phyloP scores from a whole-genome alignment of 306 rosid species.

The Cicer bijugum region DNA sequence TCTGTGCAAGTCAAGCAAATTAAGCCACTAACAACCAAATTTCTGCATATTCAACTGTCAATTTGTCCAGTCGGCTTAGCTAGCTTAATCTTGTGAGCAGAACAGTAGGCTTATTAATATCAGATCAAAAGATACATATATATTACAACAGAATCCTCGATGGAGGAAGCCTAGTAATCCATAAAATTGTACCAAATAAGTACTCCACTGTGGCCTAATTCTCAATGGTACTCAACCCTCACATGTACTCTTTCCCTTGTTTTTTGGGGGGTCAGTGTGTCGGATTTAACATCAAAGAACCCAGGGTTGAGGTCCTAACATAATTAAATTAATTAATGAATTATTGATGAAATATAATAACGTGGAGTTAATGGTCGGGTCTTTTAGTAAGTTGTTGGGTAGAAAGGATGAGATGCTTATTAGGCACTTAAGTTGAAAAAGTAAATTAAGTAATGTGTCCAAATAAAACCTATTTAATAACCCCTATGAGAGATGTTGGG shows the following conservation, averaged over 20 bases:
- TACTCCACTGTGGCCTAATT: background rate
- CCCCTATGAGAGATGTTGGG: background rate
- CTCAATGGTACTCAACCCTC: background rate
- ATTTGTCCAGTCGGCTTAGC: background rate
- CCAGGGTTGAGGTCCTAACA: too few species aligned
- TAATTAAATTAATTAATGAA: too few species aligned
- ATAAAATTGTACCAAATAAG: too few species aligned
- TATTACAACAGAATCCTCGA: background rate
- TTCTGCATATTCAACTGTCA: constrained; percentile 1
- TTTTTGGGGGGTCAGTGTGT: background rate
- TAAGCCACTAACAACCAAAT: background rate
- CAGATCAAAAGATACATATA: background rate
- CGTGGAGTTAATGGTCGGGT: too few species aligned
- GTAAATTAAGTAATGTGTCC: background rate
- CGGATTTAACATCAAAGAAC: background rate
- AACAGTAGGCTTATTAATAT: background rate
- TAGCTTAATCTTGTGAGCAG: constrained; percentile 4
- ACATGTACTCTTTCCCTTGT: background rate
- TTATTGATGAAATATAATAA: too few species aligned
- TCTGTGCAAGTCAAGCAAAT: constrained; percentile 16
- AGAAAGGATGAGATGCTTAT: background rate
- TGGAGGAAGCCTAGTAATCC: background rate
- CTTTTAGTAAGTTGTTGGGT: background rate
- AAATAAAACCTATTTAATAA: too few species aligned
- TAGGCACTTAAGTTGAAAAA: background rate